Base-by-base conservation (phyloP, 2,329 filamentous ascomycete genomes). In the Arthroderma sp. region DNA sequence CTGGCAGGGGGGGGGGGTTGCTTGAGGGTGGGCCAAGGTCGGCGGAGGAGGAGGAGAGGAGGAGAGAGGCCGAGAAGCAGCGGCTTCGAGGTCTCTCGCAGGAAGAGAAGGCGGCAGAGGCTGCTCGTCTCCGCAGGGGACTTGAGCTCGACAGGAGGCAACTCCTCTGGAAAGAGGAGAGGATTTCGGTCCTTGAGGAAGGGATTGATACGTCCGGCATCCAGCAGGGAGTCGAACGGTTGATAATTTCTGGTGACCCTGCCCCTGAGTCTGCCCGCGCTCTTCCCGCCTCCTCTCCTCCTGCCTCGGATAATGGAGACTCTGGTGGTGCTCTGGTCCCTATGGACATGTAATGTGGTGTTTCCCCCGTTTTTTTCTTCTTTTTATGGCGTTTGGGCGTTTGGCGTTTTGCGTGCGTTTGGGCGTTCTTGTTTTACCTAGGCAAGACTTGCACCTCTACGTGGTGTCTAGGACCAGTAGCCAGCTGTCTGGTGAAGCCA, bases 401-500 rank as follows among this genome's bases (percentile, higher is more conserved):
- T 47, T 17, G 19, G 41, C 41, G 41, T 47, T 47, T 25, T 6
- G 41, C 39, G 39, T 19, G 39, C 41, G 41, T 47, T 47, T 49
- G 44, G 44, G 44, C 44, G 44, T 49, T 49, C 44, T 49, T 21
- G 35, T 38, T 49, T 49, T 31, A 49, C 44, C 44, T 49, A 49
- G 44, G 15, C 44, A 17, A 49, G 44, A 49, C 44, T 49, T 49
- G 44, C 44, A 49, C 44, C 44, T 49, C 44, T 49, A 49, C 44
- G 44, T 4, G 44, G 44, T 49, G 44, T 31, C 44, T 31, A 49
- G 44, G 44, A 49, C 11, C 11, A 49, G 44, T 49, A 31, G 23
- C 44, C 23, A 49, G 41, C 5, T 31, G n/a, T 49, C 44, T 49
- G 44, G 44, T 49, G 44, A 49, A 49, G 44, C 44, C 44, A 49